Evolutionary conservation across 1,284 basidiomycete genomes (phyloP).

Genomic region (Ceratobasidium sp.): DNA sequence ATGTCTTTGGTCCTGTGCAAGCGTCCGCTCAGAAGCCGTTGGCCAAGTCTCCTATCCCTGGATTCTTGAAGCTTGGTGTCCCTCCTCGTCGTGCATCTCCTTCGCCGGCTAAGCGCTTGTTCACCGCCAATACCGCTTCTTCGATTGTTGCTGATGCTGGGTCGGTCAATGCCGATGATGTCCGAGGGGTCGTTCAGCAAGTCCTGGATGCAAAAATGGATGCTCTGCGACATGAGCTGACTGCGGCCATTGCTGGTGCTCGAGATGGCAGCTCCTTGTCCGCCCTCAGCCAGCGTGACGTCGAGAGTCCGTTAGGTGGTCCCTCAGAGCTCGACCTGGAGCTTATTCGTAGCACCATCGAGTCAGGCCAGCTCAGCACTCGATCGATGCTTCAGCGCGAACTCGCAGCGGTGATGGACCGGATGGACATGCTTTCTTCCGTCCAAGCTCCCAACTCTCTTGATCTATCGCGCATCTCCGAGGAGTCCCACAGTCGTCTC

Average conservation of each 20-base stretch:
- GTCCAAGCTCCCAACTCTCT: background rate
- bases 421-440: constrained; percentile 50
- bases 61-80: constrained; percentile 30
- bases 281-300: constrained; percentile 4
- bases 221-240: constrained; percentile 59
- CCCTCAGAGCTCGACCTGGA: constrained; percentile 80
- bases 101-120: constrained; percentile 28
- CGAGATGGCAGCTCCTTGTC: constrained; percentile 53
- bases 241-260: constrained; percentile 72
- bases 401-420: constrained; percentile 60
- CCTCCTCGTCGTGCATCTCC: constrained; percentile 22
- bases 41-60: constrained; percentile 30
- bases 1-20: constrained; percentile 32
- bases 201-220: constrained; percentile 74
- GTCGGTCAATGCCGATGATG: background rate
- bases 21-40: constrained; percentile 20
- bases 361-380: constrained; percentile 71
- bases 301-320: constrained; percentile 65
- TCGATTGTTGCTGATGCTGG: constrained; percentile 4
- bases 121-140: background rate
- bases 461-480: constrained; percentile 54
- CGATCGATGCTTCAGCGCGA: constrained; percentile 68
- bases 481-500: constrained; percentile 66
- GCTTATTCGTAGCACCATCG: constrained; percentile 73
- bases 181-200: constrained; percentile 15